phyloP scores from a whole-genome alignment of 2,329 filamentous ascomycete genomes.

The Hypoxylon sp. region DNA sequence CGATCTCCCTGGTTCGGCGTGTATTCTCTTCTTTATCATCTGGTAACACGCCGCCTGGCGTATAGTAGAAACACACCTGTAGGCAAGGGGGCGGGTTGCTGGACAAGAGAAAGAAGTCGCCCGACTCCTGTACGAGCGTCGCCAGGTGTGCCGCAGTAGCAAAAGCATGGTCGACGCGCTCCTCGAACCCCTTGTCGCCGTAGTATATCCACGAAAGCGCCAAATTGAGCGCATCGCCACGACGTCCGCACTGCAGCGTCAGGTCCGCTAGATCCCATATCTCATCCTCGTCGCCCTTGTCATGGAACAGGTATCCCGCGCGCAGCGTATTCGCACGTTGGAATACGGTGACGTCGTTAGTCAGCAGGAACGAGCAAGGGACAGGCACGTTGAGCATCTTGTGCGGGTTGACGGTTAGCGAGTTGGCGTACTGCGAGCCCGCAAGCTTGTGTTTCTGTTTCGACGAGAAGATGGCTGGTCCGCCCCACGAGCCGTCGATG shows the following conservation, averaged over 20 bases:
- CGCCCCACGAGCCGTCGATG: conserved; percentile 93
- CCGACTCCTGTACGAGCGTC: conserved; percentile 65
- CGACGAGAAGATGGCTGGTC: conserved; percentile 80
- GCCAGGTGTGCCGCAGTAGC: conserved; percentile 79
- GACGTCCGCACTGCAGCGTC: conserved; percentile 91
- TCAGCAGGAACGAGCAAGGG: conserved; percentile 91
- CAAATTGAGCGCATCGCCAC: conserved; percentile 88
- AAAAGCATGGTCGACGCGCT: conserved; percentile 80
- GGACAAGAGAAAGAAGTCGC: conserved; percentile 79
- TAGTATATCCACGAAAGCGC: conserved; percentile 93
- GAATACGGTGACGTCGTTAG: conserved; percentile 81
- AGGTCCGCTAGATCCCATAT: conserved; percentile 93
- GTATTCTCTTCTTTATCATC: conserved; percentile 64
- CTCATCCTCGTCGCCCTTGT: conserved; percentile 58
- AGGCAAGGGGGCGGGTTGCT: conserved; percentile 86
- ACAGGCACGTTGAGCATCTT: conserved; percentile 96
- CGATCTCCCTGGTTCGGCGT: conserved; percentile 64
- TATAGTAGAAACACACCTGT: conserved; percentile 95
- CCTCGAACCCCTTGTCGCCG: conserved; percentile 79
- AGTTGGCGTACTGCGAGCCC: conserved; percentile 82
- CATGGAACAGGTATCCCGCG: conserved; percentile 88
- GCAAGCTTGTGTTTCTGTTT: conserved; percentile 74
- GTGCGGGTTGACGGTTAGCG: conserved; percentile 91
- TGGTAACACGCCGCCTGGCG: conserved; percentile 67
- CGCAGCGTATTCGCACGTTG: conserved; percentile 87